Conservation (phyloP, 768 basidiomycete species). For the Termitomyces sp. region DNA sequence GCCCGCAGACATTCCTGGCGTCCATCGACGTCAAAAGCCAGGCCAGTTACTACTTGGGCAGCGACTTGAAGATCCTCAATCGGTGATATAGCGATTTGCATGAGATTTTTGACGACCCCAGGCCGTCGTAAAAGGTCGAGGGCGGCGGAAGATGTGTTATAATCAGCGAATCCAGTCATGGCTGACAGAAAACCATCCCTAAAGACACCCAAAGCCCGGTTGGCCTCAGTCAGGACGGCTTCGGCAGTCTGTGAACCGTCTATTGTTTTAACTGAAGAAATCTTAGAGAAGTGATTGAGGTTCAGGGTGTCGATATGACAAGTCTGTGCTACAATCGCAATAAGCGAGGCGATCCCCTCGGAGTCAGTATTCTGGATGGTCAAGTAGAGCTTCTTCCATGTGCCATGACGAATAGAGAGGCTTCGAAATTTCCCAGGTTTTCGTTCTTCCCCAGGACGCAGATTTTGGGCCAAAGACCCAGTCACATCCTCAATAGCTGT, state of each 20-base stretch:
- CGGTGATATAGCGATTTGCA: conserved; percentile 79
- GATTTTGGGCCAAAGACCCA: conserved; percentile 22
- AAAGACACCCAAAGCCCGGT: conserved; percentile 53
- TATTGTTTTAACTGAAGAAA: conserved; percentile 25
- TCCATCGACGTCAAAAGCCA: conserved; percentile 87
- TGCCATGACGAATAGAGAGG: conserved; percentile 44
- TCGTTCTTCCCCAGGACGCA: conserved; percentile 4
- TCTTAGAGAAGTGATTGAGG: conserved; percentile 42
- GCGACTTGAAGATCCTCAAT: conserved; percentile 68
- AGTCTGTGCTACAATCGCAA: conserved; percentile 53
- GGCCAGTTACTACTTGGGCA: conserved; percentile 75
- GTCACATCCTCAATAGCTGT: conserved; percentile 29
- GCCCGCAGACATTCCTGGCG: conserved; percentile 85
- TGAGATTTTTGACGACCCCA: conserved; percentile 56
- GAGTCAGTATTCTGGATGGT: conserved; percentile 54
- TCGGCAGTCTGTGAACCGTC: conserved; percentile 19
- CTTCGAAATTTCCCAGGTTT: conserved; percentile 23
- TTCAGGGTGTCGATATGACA: conserved; percentile 68
- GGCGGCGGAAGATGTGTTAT: conserved; percentile 47
- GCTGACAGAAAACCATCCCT: conserved; percentile 60
- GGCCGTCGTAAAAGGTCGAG: conserved; percentile 52
- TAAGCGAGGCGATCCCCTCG: conserved; percentile 53
- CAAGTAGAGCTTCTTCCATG: conserved; percentile 72
- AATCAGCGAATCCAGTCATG: conserved; percentile 64
- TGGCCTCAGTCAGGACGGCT: conserved; percentile 50